Evolutionary conservation across 2,329 filamentous ascomycete species (phyloP).

Genomic region (Xylaria sp.): DNA sequence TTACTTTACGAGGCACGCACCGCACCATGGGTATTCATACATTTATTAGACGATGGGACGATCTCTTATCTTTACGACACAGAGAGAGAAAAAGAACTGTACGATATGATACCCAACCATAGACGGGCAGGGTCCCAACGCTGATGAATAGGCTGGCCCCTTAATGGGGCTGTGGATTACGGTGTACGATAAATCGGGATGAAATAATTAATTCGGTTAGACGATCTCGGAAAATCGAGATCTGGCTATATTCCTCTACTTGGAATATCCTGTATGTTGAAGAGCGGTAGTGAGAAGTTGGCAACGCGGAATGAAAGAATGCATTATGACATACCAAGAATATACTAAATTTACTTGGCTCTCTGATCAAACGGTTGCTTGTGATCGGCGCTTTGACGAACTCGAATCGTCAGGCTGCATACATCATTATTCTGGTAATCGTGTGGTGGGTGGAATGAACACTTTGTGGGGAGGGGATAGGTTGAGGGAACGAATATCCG

Average conservation of each 20-base stretch:
- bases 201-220: neutral
- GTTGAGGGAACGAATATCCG: neutral
- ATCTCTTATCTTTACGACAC: constrained; percentile 18
- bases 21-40: constrained; percentile 20
- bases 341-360: neutral
- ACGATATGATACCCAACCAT: constrained; percentile 32
- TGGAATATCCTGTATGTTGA: neutral
- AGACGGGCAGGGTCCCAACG: constrained; percentile 26
- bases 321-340: constrained; percentile 9
- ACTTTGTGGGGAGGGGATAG: neutral
- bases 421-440: neutral
- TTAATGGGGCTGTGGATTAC: constrained; percentile 10
- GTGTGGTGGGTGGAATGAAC: neutral
- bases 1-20: constrained; percentile 12
- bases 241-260: neutral
- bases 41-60: constrained; percentile 37
- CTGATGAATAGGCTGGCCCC: constrained; percentile 15
- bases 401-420: neutral
- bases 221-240: neutral
- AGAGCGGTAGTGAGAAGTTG: neutral
- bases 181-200: constrained; percentile 20
- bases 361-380: neutral
- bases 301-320: constrained; percentile 3
- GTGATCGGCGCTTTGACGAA: neutral
- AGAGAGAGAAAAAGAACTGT: constrained; percentile 15